Conservation (phyloP, 108 stramenopile species). For the Licmophora abbreviata region DNA sequence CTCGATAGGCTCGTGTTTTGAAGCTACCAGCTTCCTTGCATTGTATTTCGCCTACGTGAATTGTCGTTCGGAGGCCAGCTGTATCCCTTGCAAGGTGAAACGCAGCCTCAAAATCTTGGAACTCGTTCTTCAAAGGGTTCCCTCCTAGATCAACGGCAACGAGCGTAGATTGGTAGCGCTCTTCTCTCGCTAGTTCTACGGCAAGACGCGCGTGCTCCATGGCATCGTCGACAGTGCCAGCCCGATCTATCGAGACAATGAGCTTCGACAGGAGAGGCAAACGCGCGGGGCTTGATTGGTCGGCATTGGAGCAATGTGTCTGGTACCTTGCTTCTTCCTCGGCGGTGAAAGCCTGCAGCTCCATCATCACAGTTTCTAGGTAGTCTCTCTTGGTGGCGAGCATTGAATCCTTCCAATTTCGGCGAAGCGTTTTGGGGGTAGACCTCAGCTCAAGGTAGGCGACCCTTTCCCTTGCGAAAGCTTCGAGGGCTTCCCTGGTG, state of each 20-base stretch:
- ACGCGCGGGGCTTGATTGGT: constrained; percentile 10
- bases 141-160: constrained; percentile 90
- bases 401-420: not conserved
- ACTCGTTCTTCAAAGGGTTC: constrained; percentile 62
- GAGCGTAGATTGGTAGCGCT: constrained; percentile 25
- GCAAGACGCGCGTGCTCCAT: constrained; percentile 54
- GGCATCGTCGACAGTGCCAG: constrained; percentile 25
- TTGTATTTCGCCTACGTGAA: constrained; percentile 75
- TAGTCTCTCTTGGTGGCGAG: constrained; percentile 42
- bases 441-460: constrained; percentile 80
- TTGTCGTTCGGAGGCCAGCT: constrained; percentile 43
- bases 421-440: constrained; percentile 60
- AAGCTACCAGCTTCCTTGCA: constrained; percentile 2
- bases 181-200: constrained; percentile 21
- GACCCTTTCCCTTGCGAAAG: constrained; percentile 65
- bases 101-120: constrained; percentile 28
- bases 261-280: constrained; percentile 42
- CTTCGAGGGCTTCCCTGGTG: constrained; percentile 58
- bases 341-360: constrained; percentile 39
- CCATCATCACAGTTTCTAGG: constrained; percentile 42
- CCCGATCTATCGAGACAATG: constrained; percentile 33
- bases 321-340: constrained; percentile 24
- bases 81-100: constrained; percentile 41
- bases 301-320: constrained; percentile 4
- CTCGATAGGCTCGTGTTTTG: constrained; percentile 13